Percentiles rank a stretch among this genome's conserved stretches.
Evolutionary conservation across 768 basidiomycete species (phyloP).

Genomic region (Lanmaoa pseudosensibilis): DNA sequence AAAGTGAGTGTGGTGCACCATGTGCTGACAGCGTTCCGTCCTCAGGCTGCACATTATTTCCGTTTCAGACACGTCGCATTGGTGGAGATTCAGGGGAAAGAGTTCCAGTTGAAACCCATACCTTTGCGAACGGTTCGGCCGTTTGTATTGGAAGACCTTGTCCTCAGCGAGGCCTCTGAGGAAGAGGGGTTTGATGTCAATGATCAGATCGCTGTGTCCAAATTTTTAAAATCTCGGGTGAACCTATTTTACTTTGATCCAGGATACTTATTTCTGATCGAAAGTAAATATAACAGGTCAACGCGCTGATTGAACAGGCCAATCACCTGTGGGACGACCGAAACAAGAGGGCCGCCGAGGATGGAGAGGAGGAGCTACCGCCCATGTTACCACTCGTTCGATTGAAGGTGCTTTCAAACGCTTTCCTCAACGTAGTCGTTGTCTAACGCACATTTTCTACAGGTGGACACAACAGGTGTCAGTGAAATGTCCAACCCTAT

Average conservation of each 20-base stretch:
- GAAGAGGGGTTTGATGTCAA: slow-evolving; percentile 73
- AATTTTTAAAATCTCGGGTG: slow-evolving; percentile 75
- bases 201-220: slow-evolving; percentile 81
- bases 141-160: slow-evolving; percentile 84
- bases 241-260: slow-evolving; percentile 8
- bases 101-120: slow-evolving; percentile 83
- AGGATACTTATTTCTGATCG: neutral
- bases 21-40: neutral
- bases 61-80: slow-evolving; percentile 82
- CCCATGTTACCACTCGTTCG: slow-evolving; percentile 86
- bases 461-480: slow-evolving; percentile 91
- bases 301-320: slow-evolving; percentile 75
- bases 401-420: slow-evolving; percentile 56
- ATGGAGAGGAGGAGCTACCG: slow-evolving; percentile 60
- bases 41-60: neutral
- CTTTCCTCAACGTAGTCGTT: neutral
- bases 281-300: slow-evolving; percentile 50
- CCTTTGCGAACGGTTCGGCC: slow-evolving; percentile 91
- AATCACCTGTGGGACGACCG: slow-evolving; percentile 39
- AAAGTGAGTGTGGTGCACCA: slow-evolving; percentile 54
- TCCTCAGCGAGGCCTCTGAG: slow-evolving; percentile 74
- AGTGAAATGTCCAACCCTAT: slow-evolving; percentile 93
- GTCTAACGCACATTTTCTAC: neutral
- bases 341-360: slow-evolving; percentile 46
- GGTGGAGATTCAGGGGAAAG: slow-evolving; percentile 82